Conservation (phyloP, 2,329 filamentous ascomycete genomes). For the Paecilomyces dactylethromorphus region DNA sequence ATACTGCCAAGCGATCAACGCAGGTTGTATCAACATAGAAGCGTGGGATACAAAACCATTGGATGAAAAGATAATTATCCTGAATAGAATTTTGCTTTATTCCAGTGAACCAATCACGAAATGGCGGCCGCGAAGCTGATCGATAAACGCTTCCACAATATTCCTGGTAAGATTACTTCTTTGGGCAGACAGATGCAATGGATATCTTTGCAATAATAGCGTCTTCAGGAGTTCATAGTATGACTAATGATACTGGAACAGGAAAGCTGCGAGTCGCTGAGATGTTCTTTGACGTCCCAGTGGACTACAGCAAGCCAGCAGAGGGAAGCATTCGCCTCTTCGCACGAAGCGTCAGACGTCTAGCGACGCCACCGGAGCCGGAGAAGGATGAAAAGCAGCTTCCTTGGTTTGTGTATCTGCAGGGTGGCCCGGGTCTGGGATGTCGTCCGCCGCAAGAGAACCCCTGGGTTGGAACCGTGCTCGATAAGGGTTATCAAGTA, state of each 20-base stretch:
- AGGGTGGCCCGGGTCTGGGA: constrained; percentile 79
- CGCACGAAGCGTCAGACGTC: constrained; percentile 63
- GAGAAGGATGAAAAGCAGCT: constrained; percentile 43
- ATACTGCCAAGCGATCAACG: background rate
- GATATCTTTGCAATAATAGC: background rate
- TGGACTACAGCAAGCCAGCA: constrained; percentile 63
- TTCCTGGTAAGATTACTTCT: constrained; percentile 24
- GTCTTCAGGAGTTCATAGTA: background rate
- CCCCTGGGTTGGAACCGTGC: constrained; percentile 61
- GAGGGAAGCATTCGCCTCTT: constrained; percentile 66
- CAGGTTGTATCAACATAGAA: background rate
- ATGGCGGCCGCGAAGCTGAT: constrained; percentile 33
- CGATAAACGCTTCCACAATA: constrained; percentile 28
- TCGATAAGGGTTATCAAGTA: constrained; percentile 77
- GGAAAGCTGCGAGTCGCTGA: constrained; percentile 72
- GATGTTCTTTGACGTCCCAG: constrained; percentile 78
- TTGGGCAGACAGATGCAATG: background rate
- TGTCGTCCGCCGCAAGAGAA: constrained; percentile 69
- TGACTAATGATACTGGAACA: constrained; percentile 23
- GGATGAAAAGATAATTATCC: background rate
- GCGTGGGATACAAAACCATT: background rate
- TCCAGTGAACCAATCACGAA: constrained; percentile 6
- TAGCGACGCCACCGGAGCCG: constrained; percentile 43
- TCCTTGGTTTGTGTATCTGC: constrained; percentile 65
- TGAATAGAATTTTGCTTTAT: background rate